A percentile compares a stretch with the other conserved stretches of the same genome.
These are phyloP conservation scores for Phyllachora maydis DNA, from an alignment of 2,329 filamentous ascomycete species.

Conservation along the genomic window DNA sequence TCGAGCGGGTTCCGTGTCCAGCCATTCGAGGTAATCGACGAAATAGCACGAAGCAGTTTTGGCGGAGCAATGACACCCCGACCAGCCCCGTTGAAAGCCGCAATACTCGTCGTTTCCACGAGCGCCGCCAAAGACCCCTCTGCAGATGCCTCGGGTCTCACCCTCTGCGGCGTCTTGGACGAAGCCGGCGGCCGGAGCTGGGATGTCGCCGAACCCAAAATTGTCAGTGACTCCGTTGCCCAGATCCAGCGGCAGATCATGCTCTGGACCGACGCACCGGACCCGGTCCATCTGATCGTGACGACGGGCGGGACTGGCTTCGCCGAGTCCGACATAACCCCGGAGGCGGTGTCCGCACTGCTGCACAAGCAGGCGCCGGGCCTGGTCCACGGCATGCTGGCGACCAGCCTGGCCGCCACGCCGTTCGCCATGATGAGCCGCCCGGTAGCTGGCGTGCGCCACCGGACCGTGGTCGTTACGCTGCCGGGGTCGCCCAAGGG, in stretches of 20 bases:
- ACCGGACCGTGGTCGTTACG: conserved; percentile 67
- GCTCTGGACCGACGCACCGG: conserved; percentile 47
- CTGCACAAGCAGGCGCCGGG: conserved; percentile 76
- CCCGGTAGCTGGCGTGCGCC: conserved; percentile 72
- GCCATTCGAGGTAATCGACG: too few species aligned
- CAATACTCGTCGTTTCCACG: conserved; percentile 75
- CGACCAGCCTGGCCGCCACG: conserved; percentile 65
- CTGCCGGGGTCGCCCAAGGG: conserved; percentile 90
- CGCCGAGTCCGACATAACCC: conserved; percentile 64
- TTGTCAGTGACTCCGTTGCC: conserved; percentile 57
- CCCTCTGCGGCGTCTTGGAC: conserved; percentile 48
- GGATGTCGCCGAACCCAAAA: conserved; percentile 45
- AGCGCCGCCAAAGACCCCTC: conserved; percentile 66
- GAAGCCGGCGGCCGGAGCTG: conserved; percentile 49
- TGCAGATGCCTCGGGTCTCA: conserved; percentile 51
- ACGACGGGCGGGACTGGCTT: conserved; percentile 92
- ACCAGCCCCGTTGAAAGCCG: conserved; percentile 44
- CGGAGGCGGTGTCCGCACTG: conserved; percentile 68
- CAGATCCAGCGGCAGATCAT: conserved; percentile 58
- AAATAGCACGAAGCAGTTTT: too few species aligned
- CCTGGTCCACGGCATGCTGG: conserved; percentile 86
- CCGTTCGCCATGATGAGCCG: conserved; percentile 96
- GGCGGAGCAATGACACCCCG: not conserved
- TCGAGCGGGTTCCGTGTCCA: too few species aligned
- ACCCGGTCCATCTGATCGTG: conserved; percentile 52